Conservation (phyloP, 1,284 basidiomycete genomes). For the Ustilago crameri region DNA sequence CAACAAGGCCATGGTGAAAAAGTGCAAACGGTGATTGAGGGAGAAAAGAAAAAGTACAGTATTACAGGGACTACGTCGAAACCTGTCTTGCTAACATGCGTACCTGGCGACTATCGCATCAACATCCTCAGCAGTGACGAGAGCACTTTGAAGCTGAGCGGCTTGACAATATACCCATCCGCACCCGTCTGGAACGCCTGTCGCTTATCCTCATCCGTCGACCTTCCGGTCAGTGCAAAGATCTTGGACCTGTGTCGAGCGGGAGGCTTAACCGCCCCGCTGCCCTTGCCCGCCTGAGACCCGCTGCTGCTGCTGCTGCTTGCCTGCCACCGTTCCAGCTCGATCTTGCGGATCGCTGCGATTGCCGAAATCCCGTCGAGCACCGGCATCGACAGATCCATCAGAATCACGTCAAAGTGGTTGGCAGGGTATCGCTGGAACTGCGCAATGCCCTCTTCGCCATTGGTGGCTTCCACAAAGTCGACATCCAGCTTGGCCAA, state of each 20-base stretch:
- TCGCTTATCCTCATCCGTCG: conserved; percentile 89
- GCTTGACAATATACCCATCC: conserved; percentile 83
- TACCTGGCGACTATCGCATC: conserved; percentile 10
- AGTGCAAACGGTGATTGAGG: too few species aligned
- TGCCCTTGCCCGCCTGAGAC: neutral
- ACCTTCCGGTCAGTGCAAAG: conserved; percentile 90
- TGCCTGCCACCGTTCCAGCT: conserved; percentile 71
- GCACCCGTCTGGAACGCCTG: conserved; percentile 90
- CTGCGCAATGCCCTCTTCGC: conserved; percentile 53
- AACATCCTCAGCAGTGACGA: conserved; percentile 51
- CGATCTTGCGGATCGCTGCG: conserved; percentile 81
- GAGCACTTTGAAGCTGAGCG: conserved; percentile 53
- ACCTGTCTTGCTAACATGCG: too few species aligned
- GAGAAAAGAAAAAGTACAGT: too few species aligned
- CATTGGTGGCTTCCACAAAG: conserved; percentile 57
- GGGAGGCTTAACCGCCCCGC: conserved; percentile 13
- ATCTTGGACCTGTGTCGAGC: conserved; percentile 73
- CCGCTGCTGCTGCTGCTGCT: conserved; percentile 10
- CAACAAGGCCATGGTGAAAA: too few species aligned
- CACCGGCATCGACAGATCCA: conserved; percentile 92
- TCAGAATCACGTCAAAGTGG: conserved; percentile 54
- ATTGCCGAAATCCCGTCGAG: conserved; percentile 88
- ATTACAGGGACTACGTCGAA: too few species aligned
- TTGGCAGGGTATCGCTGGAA: conserved; percentile 46
- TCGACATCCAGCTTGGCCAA: conserved; percentile 50